Evolutionary conservation across 1,139 yeast genomes (phyloP), one percentile per base, ranked within the genome.

Genomic region (Yarrowia galli): DNA sequence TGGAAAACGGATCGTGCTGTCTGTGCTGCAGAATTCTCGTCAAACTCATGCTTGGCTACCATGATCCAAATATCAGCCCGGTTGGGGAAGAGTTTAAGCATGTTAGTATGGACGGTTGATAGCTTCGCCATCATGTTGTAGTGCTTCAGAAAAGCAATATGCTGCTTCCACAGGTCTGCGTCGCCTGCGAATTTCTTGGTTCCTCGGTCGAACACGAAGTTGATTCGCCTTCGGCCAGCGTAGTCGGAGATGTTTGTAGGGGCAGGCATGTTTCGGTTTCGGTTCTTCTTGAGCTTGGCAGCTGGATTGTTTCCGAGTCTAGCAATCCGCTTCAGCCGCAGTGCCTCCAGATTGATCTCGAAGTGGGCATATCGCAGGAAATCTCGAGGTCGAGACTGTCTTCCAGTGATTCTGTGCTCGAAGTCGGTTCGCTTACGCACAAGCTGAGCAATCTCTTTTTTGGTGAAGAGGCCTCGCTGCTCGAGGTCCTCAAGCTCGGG

Each of bases 391-490:
- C 85, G 87, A 23, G 95, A 86, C 2, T 96, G 96, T 77, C 98
- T 84, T 56, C 97, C 92, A 67, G 87, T 86, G 68, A 96, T 85
- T 70, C 97, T 81, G 77, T 95, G 97, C 79, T 96, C 99, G 74
- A 92, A 95, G 78, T 93, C 98, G 0, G 98, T 93, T 79, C 99
- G 85, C 76, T 92, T 87, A 79, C 95, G 88, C 93, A 95, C 92
- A 70, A 96, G 89, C 82, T 86, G 84, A 66, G 89, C 87, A 72
- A 92, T 87, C 78, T 96, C 99, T 74, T 85, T 85, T 74, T 77
- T 77, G 46, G 77, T 72, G 77, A 95, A 96, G 20, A 96, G 81
- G 1, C 93, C 95, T 75, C 91, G 89, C 70, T 85, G 85, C 71
- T 89, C 87, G 64, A 96, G 84, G 76, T 95, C 99, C 75, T 92